Evolutionary conservation across 805 yeast genomes (phyloP), one percentile per base, ranked within the genome.

Genomic region (Metschnikowia cerradonensis): DNA sequence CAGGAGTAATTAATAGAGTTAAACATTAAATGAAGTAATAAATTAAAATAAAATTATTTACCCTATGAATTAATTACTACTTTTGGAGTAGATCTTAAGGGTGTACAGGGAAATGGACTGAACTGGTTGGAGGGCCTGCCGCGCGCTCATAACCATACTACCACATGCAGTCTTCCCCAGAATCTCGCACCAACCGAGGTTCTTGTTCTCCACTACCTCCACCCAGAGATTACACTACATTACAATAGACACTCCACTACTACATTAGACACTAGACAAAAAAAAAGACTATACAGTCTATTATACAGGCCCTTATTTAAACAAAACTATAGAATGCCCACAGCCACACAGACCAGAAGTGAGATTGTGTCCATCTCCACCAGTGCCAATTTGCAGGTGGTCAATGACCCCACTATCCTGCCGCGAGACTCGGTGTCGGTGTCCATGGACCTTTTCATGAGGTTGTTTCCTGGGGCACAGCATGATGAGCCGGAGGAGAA

Each of bases 401-500:
- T 70, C 35, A 66, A 64, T 47, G 73, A 73, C 49, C 66, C 69
- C 6, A 48, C 64, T 2, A 23, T 57, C 10, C 53, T 56, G 38
- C 58, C 51, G 22, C 53, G 60, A 33, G 75, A 73, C 49, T 45
- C 57, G 2, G 58, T 73, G 11, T 63, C 70, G 34, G 34, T 73
- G 4, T 67, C 76, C 10, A 58, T 62, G 53, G 75, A 71, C 35
- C 59, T 73, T 15, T 71, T 60, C 52, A 56, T 60, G 32, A 60
- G 64, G 34, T 49, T 73, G 23, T 73, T 69, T 52, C 73, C 74
- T 20, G 51, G 47, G 8, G 47, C 57, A 19, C 59, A 57, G 17
- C 33, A 23, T 13, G 54, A 48, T 1, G 20, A 37, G 19, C 45
- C 45, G n/a, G 38, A 23, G 20, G 42, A 41, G 7, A 41, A 32